Base-by-base conservation (phyloP, 345 rosid species). In the Ceriops decandra region DNA sequence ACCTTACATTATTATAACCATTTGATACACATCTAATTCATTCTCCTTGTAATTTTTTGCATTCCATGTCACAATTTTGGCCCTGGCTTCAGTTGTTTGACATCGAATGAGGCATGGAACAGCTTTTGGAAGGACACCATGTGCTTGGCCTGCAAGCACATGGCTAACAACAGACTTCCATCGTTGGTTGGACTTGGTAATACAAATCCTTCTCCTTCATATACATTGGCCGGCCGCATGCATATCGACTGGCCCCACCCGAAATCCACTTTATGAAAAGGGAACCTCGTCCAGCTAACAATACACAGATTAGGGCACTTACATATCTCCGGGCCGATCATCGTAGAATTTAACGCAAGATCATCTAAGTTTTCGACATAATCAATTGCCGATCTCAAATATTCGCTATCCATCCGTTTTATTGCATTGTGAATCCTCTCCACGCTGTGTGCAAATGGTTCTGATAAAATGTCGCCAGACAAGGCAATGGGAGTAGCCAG, bases 331-430 rank as follows among this genome's bases (percentile, higher is more conserved):
- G 70, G 28, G 3, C 4, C 52, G 24, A 15, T 21, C 54, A 59
- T 33, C 1, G 15, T 19, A 19, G 21, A 42, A 11, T 13, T 42
- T 13, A 42, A 3, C 10, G 38, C 4, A 4, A 2, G 8, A 1
- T 51, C 62, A 15, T 19, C 46, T 0, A 42, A 4, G 7, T 46
- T 19, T 17, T 54, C 63, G 22, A 66, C 32, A 27, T n/a, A 53
- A 24, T 71, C 74, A 13, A 76, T 36, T 10, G 75, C 75, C 7
- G 74, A 70, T 32, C 67, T 70, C 26, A 71, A 47, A 36, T 70
- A 70, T 28, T 70, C 63, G 13, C 66, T 56, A 33, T 76, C 72
- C 64, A 66, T 57, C 42, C 63, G 32, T 33, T 67, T 36, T 13
- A 67, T 67, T 7, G 65, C 66, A 58, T 8, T 15, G 10, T 10